These are phyloP conservation scores for Diaporthe helianthi DNA, from an alignment of 2,329 filamentous ascomycete genomes.

Conservation along the genomic window DNA sequence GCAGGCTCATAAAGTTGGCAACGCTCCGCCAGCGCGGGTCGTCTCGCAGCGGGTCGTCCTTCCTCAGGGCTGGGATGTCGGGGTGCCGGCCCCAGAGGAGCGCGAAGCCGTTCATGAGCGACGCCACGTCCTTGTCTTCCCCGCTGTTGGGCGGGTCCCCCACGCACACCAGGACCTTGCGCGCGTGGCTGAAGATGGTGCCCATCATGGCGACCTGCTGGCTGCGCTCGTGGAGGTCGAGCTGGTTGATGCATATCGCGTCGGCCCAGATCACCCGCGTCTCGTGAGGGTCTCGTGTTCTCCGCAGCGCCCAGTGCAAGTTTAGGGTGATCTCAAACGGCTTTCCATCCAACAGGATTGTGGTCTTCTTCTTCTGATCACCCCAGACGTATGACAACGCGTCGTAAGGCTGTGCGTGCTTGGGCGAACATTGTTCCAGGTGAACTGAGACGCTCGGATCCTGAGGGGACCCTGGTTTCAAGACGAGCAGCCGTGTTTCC, in stretches of 20 bases:
- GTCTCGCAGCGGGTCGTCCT: neutral
- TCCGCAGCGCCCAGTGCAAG: neutral
- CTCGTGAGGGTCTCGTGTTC: neutral
- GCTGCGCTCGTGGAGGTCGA: slow-evolving; percentile 21
- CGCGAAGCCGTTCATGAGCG: slow-evolving; percentile 5
- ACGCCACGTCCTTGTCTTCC: neutral
- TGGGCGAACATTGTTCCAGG: neutral
- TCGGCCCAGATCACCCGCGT: slow-evolving; percentile 25
- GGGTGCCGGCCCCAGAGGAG: neutral
- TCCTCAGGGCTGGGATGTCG: neutral
- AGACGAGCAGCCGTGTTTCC: neutral
- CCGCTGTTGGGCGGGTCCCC: neutral
- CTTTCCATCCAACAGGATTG: neutral
- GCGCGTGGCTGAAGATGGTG: slow-evolving; percentile 9
- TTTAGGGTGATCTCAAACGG: neutral
- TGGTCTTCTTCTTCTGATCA: neutral
- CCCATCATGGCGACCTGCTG: slow-evolving; percentile 31
- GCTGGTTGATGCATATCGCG: slow-evolving; percentile 19
- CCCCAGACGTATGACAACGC: slow-evolving; percentile 10
- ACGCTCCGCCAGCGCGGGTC: neutral
- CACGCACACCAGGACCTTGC: neutral
- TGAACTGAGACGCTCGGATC: neutral
- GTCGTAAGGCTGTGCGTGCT: neutral
- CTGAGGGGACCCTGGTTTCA: neutral
- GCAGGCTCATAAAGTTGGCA: neutral